Percentiles rank a stretch among this genome's conserved stretches.
Evolutionary conservation across 306 rosid genomes (phyloP).

Genomic region (Lablab purpureus): DNA sequence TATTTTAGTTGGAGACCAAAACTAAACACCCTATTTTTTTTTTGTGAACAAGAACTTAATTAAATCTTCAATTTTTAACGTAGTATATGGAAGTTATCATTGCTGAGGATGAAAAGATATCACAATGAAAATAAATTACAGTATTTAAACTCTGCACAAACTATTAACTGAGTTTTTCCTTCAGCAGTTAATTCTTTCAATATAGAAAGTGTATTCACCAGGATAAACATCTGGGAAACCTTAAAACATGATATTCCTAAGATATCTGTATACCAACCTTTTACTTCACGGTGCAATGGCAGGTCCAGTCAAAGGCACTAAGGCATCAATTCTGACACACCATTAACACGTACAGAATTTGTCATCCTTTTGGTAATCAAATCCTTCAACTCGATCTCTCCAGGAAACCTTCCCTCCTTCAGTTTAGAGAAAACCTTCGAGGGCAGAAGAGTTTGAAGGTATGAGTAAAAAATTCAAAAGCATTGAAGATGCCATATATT

Average conservation of each 20-base stretch:
- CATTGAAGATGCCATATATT: conserved; percentile 21
- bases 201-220: conserved; percentile 27
- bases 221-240: conserved; percentile 30
- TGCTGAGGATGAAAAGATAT: not conserved
- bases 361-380: conserved; percentile 55
- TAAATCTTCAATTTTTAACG: not conserved
- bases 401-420: conserved; percentile 77
- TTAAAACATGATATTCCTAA: conserved; percentile 31
- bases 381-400: conserved; percentile 77
- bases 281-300: conserved; percentile 41
- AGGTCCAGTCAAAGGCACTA: conserved; percentile 41
- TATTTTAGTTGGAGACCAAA: too few species aligned
- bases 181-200: conserved; percentile 34
- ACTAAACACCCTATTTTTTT: too few species aligned
- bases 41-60: too few species aligned
- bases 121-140: not conserved
- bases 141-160: not conserved
- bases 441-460: conserved; percentile 31
- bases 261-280: conserved; percentile 11
- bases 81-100: not conserved
- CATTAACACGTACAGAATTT: conserved; percentile 53
- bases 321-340: conserved; percentile 44
- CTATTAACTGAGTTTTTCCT: conserved; percentile 9
- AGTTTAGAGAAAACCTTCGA: conserved; percentile 86
- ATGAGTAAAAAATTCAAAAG: conserved; percentile 37